Evolutionary conservation across 495 filamentous ascomycete species (phyloP), one percentile per base, ranked within the genome.

Genomic region (Massariosphaeria phaeospora): DNA sequence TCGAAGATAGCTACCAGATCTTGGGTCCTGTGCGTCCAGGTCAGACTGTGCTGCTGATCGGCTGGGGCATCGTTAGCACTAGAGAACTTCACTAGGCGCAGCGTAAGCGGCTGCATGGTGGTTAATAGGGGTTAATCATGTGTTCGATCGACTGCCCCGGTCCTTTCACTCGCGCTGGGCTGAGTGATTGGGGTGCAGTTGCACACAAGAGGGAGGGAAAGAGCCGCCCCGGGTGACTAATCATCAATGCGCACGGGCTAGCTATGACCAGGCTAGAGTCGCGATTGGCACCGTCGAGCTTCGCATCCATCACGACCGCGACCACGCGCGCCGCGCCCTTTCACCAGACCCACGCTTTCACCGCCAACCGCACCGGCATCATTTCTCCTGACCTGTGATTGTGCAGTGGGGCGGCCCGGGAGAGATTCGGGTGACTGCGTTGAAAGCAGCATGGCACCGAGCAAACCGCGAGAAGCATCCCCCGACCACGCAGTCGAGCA

Each of bases 401-500:
- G 15, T 48, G n/a, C 38, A 13, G n/a, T n/a, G n/a, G n/a, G n/a
- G n/a, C n/a, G n/a, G n/a, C n/a, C n/a, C n/a, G 31, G 42, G 12
- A 44, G 57, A 52, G 15, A 10, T 35, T 8, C 31, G 33, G 31
- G 43, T 41, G 35, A 48, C 26, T 40, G 38, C 38, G 38, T 25
- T 29, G 18, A 38, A 18, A 27, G 26, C 18, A 54, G 18, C 31
- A 75, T 73, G 69, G 66, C 67, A 62, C 74, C 76, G 48, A 67
- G 67, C 55, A 61, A 67, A 53, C 53, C 61, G 31, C 69, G 67
- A 36, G 75, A 73, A 21, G 50, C 72, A 21, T 73, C 73, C 33
- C 68, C 77, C 62, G 76, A 75, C 34, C 69, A 66, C 51, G 83
- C 78, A 0, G 72, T 73, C 13, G 85, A 87, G 64, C 85, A 86